phyloP scores from a whole-genome alignment of 2,329 filamentous ascomycete genomes.

The Sarocladium kiliense region DNA sequence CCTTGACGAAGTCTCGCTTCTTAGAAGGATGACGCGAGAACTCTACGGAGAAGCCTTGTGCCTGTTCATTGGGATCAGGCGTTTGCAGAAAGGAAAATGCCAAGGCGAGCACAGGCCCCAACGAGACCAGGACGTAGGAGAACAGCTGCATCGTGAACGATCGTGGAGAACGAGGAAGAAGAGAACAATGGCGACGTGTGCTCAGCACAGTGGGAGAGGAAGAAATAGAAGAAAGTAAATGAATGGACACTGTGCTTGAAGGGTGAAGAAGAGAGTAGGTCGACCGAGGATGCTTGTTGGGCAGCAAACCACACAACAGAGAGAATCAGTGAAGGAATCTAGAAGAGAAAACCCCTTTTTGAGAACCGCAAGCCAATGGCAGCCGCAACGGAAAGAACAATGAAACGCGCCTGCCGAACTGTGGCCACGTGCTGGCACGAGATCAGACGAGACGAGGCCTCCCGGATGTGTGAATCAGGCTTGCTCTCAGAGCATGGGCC shows the following conservation, averaged over 20 bases:
- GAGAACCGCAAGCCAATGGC: too few relatives aligned
- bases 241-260: not conserved
- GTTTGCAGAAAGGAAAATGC: slow-evolving; percentile 11
- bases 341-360: not conserved
- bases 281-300: not conserved
- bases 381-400: too few relatives aligned
- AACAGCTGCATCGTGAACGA: not conserved
- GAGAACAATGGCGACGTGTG: too few relatives aligned
- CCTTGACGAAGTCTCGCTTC: slow-evolving; percentile 26
- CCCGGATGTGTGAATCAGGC: not conserved
- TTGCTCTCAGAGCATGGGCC: too few relatives aligned
- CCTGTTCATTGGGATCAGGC: not conserved
- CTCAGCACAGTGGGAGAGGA: not conserved
- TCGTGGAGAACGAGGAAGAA: not conserved
- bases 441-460: not conserved
- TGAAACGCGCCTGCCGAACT: not conserved
- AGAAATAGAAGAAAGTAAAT: not conserved
- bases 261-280: not conserved
- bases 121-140: slow-evolving; percentile 12
- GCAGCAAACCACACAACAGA: not conserved
- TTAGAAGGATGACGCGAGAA: slow-evolving; percentile 16
- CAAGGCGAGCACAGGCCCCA: slow-evolving; percentile 13
- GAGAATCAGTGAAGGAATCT: not conserved
- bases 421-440: not conserved
- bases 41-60: slow-evolving; percentile 22